Percentiles rank a stretch among this genome's conserved stretches.
These are phyloP conservation scores for Ascochyta clinopodiicola DNA, from an alignment of 2,329 filamentous ascomycete species.

Conservation along the genomic window DNA sequence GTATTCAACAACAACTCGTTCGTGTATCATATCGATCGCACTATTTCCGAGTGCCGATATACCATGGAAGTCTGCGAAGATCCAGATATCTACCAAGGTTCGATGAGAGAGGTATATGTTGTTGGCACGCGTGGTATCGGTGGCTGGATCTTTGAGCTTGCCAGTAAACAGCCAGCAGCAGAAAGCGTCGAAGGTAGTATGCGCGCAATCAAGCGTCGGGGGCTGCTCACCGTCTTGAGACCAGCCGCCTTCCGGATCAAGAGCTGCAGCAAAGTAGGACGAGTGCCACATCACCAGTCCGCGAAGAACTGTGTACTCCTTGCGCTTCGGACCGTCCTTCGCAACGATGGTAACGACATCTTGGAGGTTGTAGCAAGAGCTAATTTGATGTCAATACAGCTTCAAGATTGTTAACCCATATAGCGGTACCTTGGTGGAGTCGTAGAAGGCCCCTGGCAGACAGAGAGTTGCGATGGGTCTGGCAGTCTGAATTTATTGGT, in stretches of 20 bases:
- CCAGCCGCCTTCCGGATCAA: neutral
- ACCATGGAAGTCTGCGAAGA: neutral
- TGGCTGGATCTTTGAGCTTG: neutral
- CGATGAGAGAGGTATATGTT: neutral
- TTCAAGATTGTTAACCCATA: too few relatives aligned
- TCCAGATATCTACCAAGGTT: neutral
- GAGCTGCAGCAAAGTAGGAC: neutral
- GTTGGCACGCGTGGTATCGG: neutral
- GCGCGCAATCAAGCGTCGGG: neutral
- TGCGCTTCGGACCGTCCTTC: neutral
- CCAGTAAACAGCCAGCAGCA: neutral
- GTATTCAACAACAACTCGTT: neutral
- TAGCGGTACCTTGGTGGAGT: neutral
- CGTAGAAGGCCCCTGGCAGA: neutral
- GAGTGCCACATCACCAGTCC: neutral
- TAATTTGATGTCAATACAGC: too few relatives aligned
- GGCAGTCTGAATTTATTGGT: neutral
- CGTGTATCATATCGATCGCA: neutral
- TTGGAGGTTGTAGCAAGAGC: neutral
- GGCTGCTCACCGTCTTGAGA: neutral
- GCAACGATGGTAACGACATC: neutral
- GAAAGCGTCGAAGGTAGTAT: neutral
- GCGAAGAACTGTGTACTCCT: neutral
- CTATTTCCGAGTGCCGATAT: neutral
- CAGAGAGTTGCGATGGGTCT: neutral